A percentile compares a stretch with the other conserved stretches of the same genome.
These are phyloP conservation scores for Cordyceps cateniannulata DNA, from an alignment of 2,329 filamentous ascomycete genomes.

Conservation along the genomic window DNA sequence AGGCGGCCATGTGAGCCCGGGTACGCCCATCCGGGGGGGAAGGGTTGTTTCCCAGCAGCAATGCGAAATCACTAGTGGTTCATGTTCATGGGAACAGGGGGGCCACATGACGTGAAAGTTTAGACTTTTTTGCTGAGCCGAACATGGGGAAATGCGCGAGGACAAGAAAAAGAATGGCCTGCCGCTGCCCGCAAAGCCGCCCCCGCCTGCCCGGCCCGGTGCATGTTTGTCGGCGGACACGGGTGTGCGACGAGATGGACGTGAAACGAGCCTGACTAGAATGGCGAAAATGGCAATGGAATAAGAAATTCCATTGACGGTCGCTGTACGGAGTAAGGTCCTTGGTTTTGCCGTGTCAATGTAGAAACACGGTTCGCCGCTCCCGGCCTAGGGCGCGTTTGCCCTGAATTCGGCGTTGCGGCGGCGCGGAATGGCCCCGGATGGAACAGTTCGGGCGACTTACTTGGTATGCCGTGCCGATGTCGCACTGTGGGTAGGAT, in stretches of 20 bases:
- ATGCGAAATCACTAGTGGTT: not conserved
- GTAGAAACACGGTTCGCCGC: too few relatives aligned
- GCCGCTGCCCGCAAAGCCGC: conserved; percentile 10
- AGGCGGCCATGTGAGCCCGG: not conserved
- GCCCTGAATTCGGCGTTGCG: not conserved
- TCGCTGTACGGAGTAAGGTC: too few relatives aligned
- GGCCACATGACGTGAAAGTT: not conserved
- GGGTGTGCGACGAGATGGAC: not conserved
- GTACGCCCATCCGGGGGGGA: too few relatives aligned
- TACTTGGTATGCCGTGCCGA: not conserved
- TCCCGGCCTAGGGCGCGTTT: not conserved
- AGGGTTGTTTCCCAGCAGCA: not conserved
- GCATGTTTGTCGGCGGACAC: not conserved
- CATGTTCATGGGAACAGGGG: not conserved
- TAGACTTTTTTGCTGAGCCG: not conserved
- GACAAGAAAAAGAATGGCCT: not conserved
- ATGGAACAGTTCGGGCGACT: not conserved
- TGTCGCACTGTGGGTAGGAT: not conserved
- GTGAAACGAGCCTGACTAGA: too few relatives aligned
- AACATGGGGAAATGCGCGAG: not conserved
- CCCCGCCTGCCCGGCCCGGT: conserved; percentile 5
- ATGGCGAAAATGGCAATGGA: not conserved
- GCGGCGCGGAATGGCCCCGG: not conserved
- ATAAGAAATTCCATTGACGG: not conserved
- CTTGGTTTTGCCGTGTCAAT: too few relatives aligned